Evolutionary conservation across 306 rosid genomes (phyloP).

Genomic region (Quercus variabilis): DNA sequence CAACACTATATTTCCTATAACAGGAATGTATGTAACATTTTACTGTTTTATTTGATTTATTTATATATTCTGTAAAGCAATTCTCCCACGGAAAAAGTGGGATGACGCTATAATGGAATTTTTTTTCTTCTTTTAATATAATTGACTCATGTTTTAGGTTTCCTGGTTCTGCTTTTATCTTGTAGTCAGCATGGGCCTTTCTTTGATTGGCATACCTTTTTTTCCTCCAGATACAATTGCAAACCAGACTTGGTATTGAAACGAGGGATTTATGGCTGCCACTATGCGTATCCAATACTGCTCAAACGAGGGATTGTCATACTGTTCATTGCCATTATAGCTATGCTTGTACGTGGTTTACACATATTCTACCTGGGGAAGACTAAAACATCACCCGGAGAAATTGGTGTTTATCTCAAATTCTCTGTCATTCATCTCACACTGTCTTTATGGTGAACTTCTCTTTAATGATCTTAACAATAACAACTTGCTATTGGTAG

Average conservation of each 20-base stretch:
- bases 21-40: background rate
- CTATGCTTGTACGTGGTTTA: slow-evolving; percentile 52
- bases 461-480: background rate
- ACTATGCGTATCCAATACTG: slow-evolving; percentile 87
- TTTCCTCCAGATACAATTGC: slow-evolving; percentile 66
- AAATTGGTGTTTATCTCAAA: slow-evolving; percentile 50
- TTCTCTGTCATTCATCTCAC: background rate
- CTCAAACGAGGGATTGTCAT: slow-evolving; percentile 43
- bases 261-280: slow-evolving; percentile 57
- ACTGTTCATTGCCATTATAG: slow-evolving; percentile 59
- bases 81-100: background rate
- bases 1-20: too few relatives aligned
- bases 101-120: background rate
- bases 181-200: background rate
- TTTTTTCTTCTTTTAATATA: too few relatives aligned
- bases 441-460: background rate
- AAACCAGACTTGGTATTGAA: slow-evolving; percentile 64
- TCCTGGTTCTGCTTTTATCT: background rate
- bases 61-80: background rate
- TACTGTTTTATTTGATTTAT: background rate
- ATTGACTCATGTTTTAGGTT: background rate
- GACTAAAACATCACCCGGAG: slow-evolving; percentile 43
- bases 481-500: slow-evolving; percentile 9
- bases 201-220: slow-evolving; percentile 17
- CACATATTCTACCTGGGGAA: slow-evolving; percentile 45